Base-by-base conservation (phyloP, 805 yeast genomes). In the Kuraishia cidri region DNA sequence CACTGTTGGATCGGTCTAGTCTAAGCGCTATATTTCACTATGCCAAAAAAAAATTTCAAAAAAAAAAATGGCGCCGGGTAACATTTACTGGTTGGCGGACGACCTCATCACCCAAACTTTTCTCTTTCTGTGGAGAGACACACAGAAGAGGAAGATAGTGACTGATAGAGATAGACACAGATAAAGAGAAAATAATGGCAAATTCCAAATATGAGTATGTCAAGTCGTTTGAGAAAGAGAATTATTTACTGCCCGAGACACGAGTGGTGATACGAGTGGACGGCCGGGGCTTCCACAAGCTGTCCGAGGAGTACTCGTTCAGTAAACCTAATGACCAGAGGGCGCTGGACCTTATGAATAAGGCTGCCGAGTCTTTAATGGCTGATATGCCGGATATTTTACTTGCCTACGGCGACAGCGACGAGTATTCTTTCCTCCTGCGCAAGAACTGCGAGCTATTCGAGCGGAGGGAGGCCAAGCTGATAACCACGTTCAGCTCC, bases 341-440 rank as follows among this genome's bases (percentile, higher is more conserved):
- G 16, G 97, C 97, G 0, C 54, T 92, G 21, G 57, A 62, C 2
- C 70, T 87, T 38, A 87, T 92, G 87, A 92, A 87, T 57, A 61
- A 66, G 3, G 76, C 95, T 3, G 97, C 97, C 0, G 44, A 52
- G 38, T 68, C 71, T 30, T 67, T 87, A 8, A 69, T 83, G 62
- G 54, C 66, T 21, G 64, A 69, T 24, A 72, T 85, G 26, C 72
- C 81, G 6, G 97, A 92, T 40, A 68, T 85, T 1, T 47, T 78
- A 7, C 41, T 88, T 52, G 95, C 95, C 0, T 92, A 81, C 50
- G 98, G 98, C 0, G 97, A 92, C 47, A 80, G 94, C 24, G 98
- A 92, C 54, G 98, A 92, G 58, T 92, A 82, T 51, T 79, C 90
- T 10, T 90, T 90, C 53, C 69, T 90, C 4, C 56, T 92, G 33